phyloP scores from a whole-genome alignment of 371 early-diverging fungal species.

The Circinella umbellata region DNA sequence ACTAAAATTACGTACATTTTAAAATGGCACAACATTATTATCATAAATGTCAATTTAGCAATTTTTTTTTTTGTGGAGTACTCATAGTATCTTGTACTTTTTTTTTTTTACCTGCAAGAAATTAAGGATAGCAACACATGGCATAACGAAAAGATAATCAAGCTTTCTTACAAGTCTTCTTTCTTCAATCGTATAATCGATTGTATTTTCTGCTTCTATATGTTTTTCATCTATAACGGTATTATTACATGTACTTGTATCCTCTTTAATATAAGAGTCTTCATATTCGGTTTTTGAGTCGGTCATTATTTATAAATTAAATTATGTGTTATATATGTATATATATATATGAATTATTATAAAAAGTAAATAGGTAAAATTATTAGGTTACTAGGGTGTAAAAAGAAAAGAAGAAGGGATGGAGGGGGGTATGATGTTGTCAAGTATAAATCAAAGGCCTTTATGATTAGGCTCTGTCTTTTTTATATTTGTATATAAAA shows the following conservation, averaged over 20 bases:
- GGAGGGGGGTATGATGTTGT: too few relatives aligned
- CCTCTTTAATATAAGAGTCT: not conserved
- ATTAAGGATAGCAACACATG: conserved; percentile 34
- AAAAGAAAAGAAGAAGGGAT: too few relatives aligned
- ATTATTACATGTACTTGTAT: not conserved
- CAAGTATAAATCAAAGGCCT: too few relatives aligned
- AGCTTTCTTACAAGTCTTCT: conserved; percentile 24
- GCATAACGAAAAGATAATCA: conserved; percentile 38
- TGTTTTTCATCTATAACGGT: not conserved
- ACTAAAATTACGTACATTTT: conserved; percentile 17
- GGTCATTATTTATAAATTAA: not conserved
- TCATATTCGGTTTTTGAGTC: conserved; percentile 12
- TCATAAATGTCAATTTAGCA: not conserved
- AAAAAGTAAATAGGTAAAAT: conserved; percentile 1
- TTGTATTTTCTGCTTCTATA: conserved; percentile 26
- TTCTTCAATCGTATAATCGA: conserved; percentile 21
- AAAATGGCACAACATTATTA: not conserved
- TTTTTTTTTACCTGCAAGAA: conserved; percentile 32
- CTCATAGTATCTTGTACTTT: not conserved
- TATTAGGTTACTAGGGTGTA: too few relatives aligned
- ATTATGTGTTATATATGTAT: too few relatives aligned
- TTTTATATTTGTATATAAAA: too few relatives aligned
- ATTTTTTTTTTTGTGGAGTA: not conserved
- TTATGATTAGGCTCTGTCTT: too few relatives aligned
- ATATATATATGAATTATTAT: not conserved